phyloP scores from a whole-genome alignment of 371 early-diverging fungal species.

The Rhizopus arrhizus region DNA sequence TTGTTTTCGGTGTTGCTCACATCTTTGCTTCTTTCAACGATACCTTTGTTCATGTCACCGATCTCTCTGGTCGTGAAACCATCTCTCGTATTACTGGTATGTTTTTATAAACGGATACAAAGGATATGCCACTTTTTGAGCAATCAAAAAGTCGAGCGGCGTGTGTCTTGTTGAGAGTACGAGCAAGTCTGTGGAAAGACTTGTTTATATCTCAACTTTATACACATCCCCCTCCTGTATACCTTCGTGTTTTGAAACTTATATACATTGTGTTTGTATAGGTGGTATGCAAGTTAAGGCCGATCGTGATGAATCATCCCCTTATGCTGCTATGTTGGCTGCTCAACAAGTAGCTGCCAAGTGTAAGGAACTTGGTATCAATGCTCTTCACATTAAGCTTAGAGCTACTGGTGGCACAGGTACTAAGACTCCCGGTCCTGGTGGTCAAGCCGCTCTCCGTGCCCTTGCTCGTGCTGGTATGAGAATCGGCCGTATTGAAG shows the following conservation, averaged over 20 bases:
- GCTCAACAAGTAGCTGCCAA: conserved; percentile 99
- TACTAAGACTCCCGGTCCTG: conserved; percentile 99
- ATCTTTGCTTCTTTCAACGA: conserved; percentile 99
- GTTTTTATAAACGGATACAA: too few relatives aligned
- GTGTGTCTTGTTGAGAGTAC: too few relatives aligned
- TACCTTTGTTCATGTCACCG: conserved; percentile 99
- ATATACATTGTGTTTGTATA: too few relatives aligned
- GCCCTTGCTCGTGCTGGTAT: conserved; percentile 99
- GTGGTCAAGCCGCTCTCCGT: conserved; percentile 99
- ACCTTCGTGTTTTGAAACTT: background rate
- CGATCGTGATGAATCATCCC: conserved; percentile 99
- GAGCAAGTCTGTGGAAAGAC: too few relatives aligned
- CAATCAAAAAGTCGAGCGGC: too few relatives aligned
- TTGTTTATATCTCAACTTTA: too few relatives aligned
- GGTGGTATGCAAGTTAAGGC: conserved; percentile 99
- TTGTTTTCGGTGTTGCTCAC: conserved; percentile 99
- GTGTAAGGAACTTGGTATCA: conserved; percentile 99
- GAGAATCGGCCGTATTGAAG: conserved; percentile 99
- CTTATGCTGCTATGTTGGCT: conserved; percentile 99
- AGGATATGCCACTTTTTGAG: too few relatives aligned
- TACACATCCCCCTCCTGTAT: too few relatives aligned
- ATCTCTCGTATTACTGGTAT: conserved; percentile 95
- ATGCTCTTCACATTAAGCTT: conserved; percentile 99
- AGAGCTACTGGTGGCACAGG: conserved; percentile 99
- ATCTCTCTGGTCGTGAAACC: conserved; percentile 99